Evolutionary conservation across 129 eudicot genomes (phyloP).

Genomic region (Flaveria bidentis): DNA sequence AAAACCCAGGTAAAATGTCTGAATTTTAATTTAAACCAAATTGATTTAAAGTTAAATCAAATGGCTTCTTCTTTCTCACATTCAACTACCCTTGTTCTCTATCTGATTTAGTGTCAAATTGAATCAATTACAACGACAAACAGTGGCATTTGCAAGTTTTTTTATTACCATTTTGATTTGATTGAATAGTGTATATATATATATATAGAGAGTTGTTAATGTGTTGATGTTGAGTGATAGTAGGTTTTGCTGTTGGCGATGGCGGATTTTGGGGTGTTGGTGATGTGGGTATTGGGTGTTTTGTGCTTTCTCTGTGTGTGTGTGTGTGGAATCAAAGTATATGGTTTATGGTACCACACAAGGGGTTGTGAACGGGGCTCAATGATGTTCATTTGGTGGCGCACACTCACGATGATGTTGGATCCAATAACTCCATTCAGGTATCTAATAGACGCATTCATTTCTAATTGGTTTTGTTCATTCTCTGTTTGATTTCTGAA

Average conservation of each 20-base stretch:
- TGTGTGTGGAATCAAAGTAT: conserved; percentile 59
- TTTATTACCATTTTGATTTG: no score
- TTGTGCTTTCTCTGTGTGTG: not conserved
- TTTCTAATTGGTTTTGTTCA: not conserved
- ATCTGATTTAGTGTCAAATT: not conserved
- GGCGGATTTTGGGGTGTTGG: conserved; percentile 32
- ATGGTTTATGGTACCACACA: conserved; percentile 70
- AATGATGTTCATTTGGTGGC: conserved; percentile 83
- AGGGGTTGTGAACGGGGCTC: conserved; percentile 61
- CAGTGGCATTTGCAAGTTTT: not conserved
- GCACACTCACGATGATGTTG: conserved; percentile 78
- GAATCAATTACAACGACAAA: not conserved
- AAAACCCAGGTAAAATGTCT: conserved; percentile 35
- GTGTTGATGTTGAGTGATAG: no score
- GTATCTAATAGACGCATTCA: conserved; percentile 18
- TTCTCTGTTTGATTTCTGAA: not conserved
- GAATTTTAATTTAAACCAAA: not conserved
- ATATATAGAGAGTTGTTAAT: no score
- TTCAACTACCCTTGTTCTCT: no score
- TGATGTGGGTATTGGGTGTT: conserved; percentile 28
- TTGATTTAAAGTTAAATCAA: not conserved
- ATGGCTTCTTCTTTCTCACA: conserved; percentile 13
- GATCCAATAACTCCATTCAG: conserved; percentile 88
- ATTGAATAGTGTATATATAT: no score
- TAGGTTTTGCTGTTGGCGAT: conserved; percentile 9